Percentiles rank a stretch among this genome's conserved stretches.
Conservation (phyloP, 1,284 basidiomycete genomes). For the Erythrobasidium hasegawianum region DNA sequence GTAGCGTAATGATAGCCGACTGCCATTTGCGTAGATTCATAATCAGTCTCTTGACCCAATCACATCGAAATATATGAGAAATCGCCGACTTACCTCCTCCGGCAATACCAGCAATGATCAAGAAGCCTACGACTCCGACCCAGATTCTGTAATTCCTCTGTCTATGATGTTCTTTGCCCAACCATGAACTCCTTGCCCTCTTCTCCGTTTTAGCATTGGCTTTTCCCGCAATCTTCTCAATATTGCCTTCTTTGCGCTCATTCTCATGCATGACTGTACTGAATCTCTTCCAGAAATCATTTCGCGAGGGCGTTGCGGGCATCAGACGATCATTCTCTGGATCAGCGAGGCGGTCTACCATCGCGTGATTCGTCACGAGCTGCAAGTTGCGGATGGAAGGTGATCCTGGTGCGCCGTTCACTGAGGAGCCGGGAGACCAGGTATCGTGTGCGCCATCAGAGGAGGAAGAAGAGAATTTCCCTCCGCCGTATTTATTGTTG, state of each 20-base stretch:
- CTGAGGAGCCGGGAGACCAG: slow-evolving; percentile 28
- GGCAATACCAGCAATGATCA: slow-evolving; percentile 28
- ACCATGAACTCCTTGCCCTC: slow-evolving; percentile 24
- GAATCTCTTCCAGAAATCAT: slow-evolving; percentile 32
- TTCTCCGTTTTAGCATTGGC: slow-evolving; percentile 4
- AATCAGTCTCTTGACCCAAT: no score
- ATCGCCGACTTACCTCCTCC: slow-evolving; percentile 30
- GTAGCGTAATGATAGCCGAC: slow-evolving; percentile 28
- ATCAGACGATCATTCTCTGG: slow-evolving; percentile 28
- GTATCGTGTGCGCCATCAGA: background rate
- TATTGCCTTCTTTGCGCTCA: slow-evolving; percentile 12
- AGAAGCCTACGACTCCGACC: slow-evolving; percentile 24
- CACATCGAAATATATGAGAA: no score
- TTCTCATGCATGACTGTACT: slow-evolving; percentile 29
- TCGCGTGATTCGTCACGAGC: background rate
- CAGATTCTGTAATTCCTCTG: slow-evolving; percentile 23
- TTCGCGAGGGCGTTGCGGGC: slow-evolving; percentile 13
- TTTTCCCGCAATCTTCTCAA: no score
- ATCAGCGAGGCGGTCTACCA: slow-evolving; percentile 12
- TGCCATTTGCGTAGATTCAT: background rate
- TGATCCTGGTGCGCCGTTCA: slow-evolving; percentile 11
- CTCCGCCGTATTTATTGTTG: slow-evolving; percentile 17
- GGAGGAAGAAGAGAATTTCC: background rate
- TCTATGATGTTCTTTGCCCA: slow-evolving; percentile 12
- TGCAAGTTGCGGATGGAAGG: slow-evolving; percentile 29